Percentiles rank a stretch among this genome's conserved stretches.
phyloP scores from a whole-genome alignment of 768 basidiomycete species.

The Hirschioporus abietinus region DNA sequence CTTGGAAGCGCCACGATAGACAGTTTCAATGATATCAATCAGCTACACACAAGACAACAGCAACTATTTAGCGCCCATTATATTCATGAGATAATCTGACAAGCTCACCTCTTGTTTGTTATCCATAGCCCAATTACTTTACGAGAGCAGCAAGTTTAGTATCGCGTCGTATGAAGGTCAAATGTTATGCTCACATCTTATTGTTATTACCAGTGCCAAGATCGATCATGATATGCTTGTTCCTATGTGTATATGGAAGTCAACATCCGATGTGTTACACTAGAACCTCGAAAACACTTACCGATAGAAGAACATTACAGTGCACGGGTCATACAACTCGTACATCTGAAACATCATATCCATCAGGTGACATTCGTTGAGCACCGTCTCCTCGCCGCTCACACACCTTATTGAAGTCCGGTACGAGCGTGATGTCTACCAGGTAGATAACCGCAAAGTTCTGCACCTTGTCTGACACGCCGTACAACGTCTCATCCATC shows the following conservation, averaged over 20 bases:
- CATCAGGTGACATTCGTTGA: conserved; percentile 3
- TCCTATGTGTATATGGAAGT: conserved; percentile 40
- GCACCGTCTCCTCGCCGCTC: background rate
- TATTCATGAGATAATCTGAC: background rate
- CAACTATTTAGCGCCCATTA: background rate
- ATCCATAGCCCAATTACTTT: conserved; percentile 97
- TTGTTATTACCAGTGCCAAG: conserved; percentile 99
- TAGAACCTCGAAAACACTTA: conserved; percentile 38
- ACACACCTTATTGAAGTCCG: conserved; percentile 93
- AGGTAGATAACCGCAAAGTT: conserved; percentile 98
- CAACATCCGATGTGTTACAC: conserved; percentile 97
- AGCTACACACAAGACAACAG: conserved; percentile 51
- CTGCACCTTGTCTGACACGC: conserved; percentile 92
- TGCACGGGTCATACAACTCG: conserved; percentile 95
- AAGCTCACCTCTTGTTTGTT: conserved; percentile 89
- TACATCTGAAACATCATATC: conserved; percentile 68
- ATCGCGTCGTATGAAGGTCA: background rate
- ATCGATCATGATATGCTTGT: conserved; percentile 99
- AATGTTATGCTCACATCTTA: conserved; percentile 71
- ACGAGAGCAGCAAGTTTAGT: background rate
- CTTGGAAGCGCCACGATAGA: conserved; percentile 96
- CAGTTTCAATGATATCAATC: conserved; percentile 97
- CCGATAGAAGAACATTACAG: conserved; percentile 99
- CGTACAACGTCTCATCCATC: conserved; percentile 96
- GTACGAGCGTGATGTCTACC: conserved; percentile 92